Base-by-base conservation (phyloP, 768 basidiomycete species). In the Russula emetica region DNA sequence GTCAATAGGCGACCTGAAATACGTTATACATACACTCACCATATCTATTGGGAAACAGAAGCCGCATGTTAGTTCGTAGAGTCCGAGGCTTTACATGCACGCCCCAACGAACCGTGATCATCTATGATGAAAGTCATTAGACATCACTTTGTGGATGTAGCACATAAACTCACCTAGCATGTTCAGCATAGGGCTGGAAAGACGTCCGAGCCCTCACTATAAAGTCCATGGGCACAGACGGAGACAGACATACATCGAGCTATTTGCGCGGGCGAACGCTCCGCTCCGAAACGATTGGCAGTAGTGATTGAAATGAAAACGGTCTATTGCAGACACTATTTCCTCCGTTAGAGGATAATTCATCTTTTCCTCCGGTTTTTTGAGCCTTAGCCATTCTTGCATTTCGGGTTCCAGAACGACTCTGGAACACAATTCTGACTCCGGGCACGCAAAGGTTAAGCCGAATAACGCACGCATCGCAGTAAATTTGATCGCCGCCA, bases 401-500 rank as follows among this genome's bases (percentile, higher is more conserved):
- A 95, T 72, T 72, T 94, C 92, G 9, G 91, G 90, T 71, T 98
- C 96, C 64, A 88, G 83, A 62, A 86, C 88, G 58, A 99, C 72
- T 38, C 88, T 89, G 69, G 8, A 54, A 20, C 8, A 8, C 3
- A 22, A 22, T 18, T 51, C 24, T 13, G 11, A 16, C 32, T n/a
- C 16, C 8, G 8, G 22, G 60, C 51, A 18, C 22, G 47, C 32
- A 18, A 22, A 34, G 45, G 44, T 24, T 45, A 36, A 14, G 28
- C 45, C 10, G 53, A n/a, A 24, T n/a, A 28, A 70, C 85, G 50
- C 69, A 87, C 88, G 80, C 77, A 68, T 94, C 92, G 66, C 90
- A 92, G 70, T 94, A 97, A 20, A 97, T 79, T 72, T 96, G 94
- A 73, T 96, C 94, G 13, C 94, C 94, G n/a, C 96, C 96, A 20